A percentile compares a stretch with the other conserved stretches of the same genome.
These are phyloP conservation scores for Fusarium abutilonis DNA, from an alignment of 2,329 filamentous ascomycete species.

Conservation along the genomic window DNA sequence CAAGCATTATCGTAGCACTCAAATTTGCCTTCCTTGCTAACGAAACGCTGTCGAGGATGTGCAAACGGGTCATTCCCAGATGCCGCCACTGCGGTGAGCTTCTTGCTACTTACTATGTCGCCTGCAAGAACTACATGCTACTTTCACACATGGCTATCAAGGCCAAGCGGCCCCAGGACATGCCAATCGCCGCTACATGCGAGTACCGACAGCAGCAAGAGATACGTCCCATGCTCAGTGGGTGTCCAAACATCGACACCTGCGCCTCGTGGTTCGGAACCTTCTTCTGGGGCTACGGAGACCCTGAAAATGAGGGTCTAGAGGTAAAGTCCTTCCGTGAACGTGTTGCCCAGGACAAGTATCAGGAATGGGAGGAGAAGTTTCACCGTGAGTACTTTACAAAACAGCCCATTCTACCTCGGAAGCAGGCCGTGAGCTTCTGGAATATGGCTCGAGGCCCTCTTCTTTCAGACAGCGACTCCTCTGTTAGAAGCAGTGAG, in stretches of 20 bases:
- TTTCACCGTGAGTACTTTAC: slow-evolving; percentile 22
- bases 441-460: not conserved
- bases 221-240: slow-evolving; percentile 8
- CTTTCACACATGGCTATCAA: not conserved
- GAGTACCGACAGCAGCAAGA: not conserved
- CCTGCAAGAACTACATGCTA: slow-evolving; percentile 11
- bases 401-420: not conserved
- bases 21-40: not conserved
- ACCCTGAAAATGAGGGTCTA: not conserved
- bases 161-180: not conserved
- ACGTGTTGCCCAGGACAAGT: slow-evolving; percentile 9
- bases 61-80: slow-evolving; percentile 3
- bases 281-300: not conserved
- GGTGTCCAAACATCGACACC: slow-evolving; percentile 20
- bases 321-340: not conserved
- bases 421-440: slow-evolving; percentile 3
- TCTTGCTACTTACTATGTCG: slow-evolving; percentile 3
- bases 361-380: slow-evolving; percentile 7
- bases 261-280: slow-evolving; percentile 30
- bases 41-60: slow-evolving; percentile 4
- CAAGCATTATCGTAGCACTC: not conserved
- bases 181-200: not conserved
- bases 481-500: not conserved
- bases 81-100: slow-evolving; percentile 30
- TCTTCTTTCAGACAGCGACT: not conserved